phyloP scores from a whole-genome alignment of 768 basidiomycete species.

The Tubosaeta brunneosetosa region DNA sequence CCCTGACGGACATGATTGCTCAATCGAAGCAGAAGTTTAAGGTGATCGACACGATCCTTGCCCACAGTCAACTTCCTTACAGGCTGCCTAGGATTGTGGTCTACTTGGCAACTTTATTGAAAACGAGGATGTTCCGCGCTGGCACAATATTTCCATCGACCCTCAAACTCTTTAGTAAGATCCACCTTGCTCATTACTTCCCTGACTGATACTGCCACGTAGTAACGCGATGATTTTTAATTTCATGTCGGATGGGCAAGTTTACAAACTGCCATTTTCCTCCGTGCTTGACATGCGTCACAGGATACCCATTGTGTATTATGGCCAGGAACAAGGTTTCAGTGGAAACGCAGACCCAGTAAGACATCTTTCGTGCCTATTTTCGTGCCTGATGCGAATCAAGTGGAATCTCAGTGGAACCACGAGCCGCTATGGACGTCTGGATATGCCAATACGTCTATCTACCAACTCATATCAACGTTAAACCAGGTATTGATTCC shows the following conservation, averaged over 20 bases:
- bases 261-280: neutral
- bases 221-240: slow-evolving; percentile 21
- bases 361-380: neutral
- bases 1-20: slow-evolving; percentile 46
- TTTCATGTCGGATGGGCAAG: slow-evolving; percentile 68
- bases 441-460: neutral
- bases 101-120: slow-evolving; percentile 73
- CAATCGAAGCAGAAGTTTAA: slow-evolving; percentile 52
- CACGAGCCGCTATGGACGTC: neutral
- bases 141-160: slow-evolving; percentile 63
- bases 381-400: neutral
- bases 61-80: too few species aligned
- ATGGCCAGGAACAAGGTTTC: slow-evolving; percentile 67
- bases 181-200: neutral
- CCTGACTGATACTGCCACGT: neutral
- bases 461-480: neutral
- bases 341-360: slow-evolving; percentile 48
- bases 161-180: slow-evolving; percentile 23
- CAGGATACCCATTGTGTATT: slow-evolving; percentile 59
- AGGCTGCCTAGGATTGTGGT: slow-evolving; percentile 12
- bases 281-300: neutral
- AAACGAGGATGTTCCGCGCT: slow-evolving; percentile 74
- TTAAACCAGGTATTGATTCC: neutral
- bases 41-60: slow-evolving; percentile 21
- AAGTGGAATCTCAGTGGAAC: neutral